These are phyloP conservation scores for Ilyonectria mors-panacis DNA, from an alignment of 2,329 filamentous ascomycete species.

Conservation along the genomic window DNA sequence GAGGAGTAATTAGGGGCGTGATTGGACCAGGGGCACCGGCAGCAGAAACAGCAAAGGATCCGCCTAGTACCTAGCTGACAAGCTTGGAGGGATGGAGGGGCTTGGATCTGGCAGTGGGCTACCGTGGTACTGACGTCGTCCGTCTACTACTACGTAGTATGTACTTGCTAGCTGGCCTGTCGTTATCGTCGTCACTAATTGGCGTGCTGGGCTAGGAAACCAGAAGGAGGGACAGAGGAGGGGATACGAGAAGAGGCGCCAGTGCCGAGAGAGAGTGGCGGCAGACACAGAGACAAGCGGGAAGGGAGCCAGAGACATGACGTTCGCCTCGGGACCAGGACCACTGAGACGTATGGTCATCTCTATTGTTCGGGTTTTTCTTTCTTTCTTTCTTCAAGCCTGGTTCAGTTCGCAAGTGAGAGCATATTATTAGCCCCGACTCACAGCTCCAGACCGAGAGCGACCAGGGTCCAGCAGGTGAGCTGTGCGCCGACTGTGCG, in stretches of 20 bases:
- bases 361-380: neutral
- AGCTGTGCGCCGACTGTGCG: slow-evolving; percentile 40
- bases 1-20: slow-evolving; percentile 10
- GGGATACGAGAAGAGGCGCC: neutral
- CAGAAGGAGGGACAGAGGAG: neutral
- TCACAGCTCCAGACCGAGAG: slow-evolving; percentile 26
- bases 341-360: neutral
- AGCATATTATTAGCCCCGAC: slow-evolving; percentile 20
- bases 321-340: neutral
- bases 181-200: neutral
- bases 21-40: slow-evolving; percentile 16
- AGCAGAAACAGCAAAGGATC: slow-evolving; percentile 8
- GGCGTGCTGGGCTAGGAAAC: neutral
- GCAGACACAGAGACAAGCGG: neutral
- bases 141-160: neutral
- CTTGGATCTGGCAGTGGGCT: neutral
- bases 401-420: slow-evolving; percentile 17
- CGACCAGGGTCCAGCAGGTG: slow-evolving; percentile 34
- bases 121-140: slow-evolving; percentile 4
- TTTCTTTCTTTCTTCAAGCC: slow-evolving; percentile 5
- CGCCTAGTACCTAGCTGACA: neutral
- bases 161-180: neutral
- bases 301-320: neutral
- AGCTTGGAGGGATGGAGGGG: neutral
- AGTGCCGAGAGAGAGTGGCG: neutral